A percentile compares a stretch with the other conserved stretches of the same genome.
Conservation (phyloP, 768 basidiomycete genomes). For the Nidularia sp. region DNA sequence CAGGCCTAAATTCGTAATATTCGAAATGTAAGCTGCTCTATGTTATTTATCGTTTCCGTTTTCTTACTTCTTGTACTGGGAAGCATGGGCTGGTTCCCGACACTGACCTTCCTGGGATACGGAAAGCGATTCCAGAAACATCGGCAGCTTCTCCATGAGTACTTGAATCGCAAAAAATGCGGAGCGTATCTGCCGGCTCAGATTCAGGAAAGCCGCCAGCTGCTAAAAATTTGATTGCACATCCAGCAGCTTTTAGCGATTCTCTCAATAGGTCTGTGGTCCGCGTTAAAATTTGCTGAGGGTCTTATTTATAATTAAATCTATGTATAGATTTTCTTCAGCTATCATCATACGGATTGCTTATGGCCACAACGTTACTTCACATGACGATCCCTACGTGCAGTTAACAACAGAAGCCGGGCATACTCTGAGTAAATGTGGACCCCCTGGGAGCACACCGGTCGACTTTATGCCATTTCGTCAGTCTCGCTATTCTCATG, state of each 20-base stretch:
- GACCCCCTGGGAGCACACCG: conserved; percentile 7
- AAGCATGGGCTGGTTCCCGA: conserved; percentile 16
- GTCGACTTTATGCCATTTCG: conserved; percentile 10
- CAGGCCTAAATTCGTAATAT: conserved; percentile 16
- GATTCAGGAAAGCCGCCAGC: neutral
- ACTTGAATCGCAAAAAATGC: conserved; percentile 10
- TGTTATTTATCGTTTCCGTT: neutral
- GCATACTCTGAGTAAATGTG: conserved; percentile 1
- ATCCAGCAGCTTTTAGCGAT: neutral
- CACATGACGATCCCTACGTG: conserved; percentile 10
- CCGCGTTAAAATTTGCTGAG: neutral
- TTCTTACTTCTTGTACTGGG: neutral
- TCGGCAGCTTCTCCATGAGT: conserved; percentile 16
- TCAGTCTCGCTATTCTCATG: neutral
- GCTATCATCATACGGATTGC: conserved; percentile 10
- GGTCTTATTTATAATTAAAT: neutral
- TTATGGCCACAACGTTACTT: conserved; percentile 9
- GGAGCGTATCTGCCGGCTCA: neutral
- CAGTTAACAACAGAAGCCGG: conserved; percentile 4
- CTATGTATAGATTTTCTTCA: conserved; percentile 8
- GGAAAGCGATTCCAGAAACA: conserved; percentile 15
- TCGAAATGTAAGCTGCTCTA: conserved; percentile 3
- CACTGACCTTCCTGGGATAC: conserved; percentile 15
- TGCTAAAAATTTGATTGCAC: neutral
- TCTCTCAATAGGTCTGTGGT: neutral